Conservation (phyloP, 768 basidiomycete genomes). For the Auricularia auricula-judae region DNA sequence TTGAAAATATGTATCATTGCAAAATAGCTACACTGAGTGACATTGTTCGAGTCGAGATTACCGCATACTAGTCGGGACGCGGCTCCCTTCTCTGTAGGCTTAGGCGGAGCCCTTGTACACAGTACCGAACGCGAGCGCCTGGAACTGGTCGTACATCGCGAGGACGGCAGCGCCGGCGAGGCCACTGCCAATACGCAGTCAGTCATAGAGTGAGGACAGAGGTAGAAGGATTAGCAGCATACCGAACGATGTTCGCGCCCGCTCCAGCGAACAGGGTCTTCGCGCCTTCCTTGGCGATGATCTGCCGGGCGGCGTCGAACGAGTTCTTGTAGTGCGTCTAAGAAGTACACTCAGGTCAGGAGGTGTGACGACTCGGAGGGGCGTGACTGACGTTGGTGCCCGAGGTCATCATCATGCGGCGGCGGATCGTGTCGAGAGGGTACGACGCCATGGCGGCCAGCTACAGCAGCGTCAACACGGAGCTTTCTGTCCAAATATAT, state of each 20-base stretch:
- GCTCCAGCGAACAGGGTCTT: conserved; percentile 22
- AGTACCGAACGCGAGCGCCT: conserved; percentile 2
- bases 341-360: neutral
- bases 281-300: conserved; percentile 29
- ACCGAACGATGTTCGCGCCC: conserved; percentile 16
- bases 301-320: conserved; percentile 28
- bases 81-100: no score
- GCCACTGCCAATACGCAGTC: neutral
- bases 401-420: conserved; percentile 39
- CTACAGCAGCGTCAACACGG: conserved; percentile 11
- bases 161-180: conserved; percentile 4
- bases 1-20: no score
- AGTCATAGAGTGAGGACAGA: neutral
- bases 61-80: no score
- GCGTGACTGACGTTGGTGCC: conserved; percentile 20
- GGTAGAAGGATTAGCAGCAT: neutral
- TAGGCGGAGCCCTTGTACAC: conserved; percentile 1
- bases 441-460: conserved; percentile 29
- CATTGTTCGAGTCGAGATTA: no score
- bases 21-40: no score
- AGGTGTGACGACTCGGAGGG: neutral
- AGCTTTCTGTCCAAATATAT: no score
- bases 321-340: conserved; percentile 29
- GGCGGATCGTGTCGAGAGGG: conserved; percentile 33
- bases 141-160: conserved; percentile 7